Evolutionary conservation across 495 filamentous ascomycete species (phyloP), one percentile per base, ranked within the genome.

Genomic region (Lophiostoma macrostomum): DNA sequence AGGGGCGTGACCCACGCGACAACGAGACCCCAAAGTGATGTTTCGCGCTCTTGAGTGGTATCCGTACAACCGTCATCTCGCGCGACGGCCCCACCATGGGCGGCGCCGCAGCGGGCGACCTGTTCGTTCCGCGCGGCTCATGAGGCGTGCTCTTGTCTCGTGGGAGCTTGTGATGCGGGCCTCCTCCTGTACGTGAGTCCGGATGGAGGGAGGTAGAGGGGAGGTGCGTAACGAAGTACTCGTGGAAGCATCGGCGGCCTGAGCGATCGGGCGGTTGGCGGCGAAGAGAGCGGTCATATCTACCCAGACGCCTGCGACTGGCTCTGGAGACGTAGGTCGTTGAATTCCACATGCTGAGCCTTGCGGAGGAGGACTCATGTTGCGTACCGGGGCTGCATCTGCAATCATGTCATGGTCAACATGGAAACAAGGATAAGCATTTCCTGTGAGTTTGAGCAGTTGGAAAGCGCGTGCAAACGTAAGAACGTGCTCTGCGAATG

Each of bases 21-120:
- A 84, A 76, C 8, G 81, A 78, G 19, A 79, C 86, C 18, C 93
- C 93, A 60, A 91, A 98, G 67, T 98, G 93, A 64, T 97, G 91
- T 63, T 97, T 98, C 34, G 93, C 93, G 61, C 83, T 91, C 51
- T 84, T 83, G 18, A 98, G 73, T 0, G 93, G 93, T 57, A 98
- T 97, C n/a, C 93, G 88, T 18, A 98, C 93, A n/a, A 97, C 90
- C 0, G 91, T 96, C 27, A 90, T 83, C 58, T 95, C 90, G 29
- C 90, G 83, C 24, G 70, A 71, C 28, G 46, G 3, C 14, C 66
- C 66, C n/a, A 51, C 52, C 47, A 56, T 56, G 25, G 61, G 43
- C 20, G 63, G 53, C 27, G 58, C 56, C 22, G 65, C 59, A 3
- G 66, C 64, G 20, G 66, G 66, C 25, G 60, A 10, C 74, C 75